Conservation (phyloP, 2,329 filamentous ascomycete species). For the Sporothrix variecibatus region DNA sequence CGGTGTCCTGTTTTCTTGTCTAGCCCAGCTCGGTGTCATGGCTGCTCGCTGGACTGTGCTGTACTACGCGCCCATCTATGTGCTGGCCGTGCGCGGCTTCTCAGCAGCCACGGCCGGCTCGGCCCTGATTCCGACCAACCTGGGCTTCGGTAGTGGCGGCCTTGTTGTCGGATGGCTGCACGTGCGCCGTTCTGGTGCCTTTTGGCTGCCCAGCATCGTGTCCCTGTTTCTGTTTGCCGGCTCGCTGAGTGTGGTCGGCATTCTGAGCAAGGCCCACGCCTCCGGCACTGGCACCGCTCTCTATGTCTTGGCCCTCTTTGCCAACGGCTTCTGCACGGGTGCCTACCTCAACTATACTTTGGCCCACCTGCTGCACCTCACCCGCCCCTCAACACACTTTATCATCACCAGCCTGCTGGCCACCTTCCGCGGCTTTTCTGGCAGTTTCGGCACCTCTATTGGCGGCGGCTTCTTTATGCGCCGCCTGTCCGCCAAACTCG, state of each 20-base stretch:
- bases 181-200: conserved; percentile 70
- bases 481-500: conserved; percentile 56
- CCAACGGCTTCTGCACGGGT: conserved; percentile 73
- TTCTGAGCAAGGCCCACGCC: conserved; percentile 50
- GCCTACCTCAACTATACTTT: conserved; percentile 78
- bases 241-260: conserved; percentile 52
- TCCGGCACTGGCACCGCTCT: conserved; percentile 51
- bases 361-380: conserved; percentile 76
- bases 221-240: conserved; percentile 62
- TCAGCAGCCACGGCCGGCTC: conserved; percentile 69
- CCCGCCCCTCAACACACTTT: conserved; percentile 66
- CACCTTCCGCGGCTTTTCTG: conserved; percentile 80
- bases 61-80: conserved; percentile 79
- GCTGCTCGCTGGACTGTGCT: conserved; percentile 77
- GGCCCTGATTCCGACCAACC: conserved; percentile 78
- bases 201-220: conserved; percentile 65
- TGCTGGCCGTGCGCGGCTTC: conserved; percentile 73
- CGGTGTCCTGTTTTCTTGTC: conserved; percentile 70
- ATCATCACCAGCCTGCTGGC: conserved; percentile 74
- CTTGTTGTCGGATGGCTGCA: conserved; percentile 74
- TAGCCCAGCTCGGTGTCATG: conserved; percentile 77
- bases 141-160: conserved; percentile 74
- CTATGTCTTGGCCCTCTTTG: conserved; percentile 63
- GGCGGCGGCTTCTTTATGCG: conserved; percentile 75
- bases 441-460: conserved; percentile 77